Evolutionary conservation across 495 filamentous ascomycete genomes (phyloP).

Genomic region (Daldinia bambusicola): DNA sequence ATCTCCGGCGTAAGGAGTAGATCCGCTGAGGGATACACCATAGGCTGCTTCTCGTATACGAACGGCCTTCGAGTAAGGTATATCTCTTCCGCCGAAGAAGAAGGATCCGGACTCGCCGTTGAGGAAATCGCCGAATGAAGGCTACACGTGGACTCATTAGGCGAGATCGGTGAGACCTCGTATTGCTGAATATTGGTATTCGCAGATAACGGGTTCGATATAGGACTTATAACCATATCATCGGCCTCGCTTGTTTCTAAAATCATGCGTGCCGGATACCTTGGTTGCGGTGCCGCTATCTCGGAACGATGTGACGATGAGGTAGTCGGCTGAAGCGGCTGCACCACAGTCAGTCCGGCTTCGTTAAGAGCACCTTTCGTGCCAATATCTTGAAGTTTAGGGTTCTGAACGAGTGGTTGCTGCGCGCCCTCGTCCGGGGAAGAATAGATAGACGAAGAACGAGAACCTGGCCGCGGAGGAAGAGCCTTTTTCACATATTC

Average conservation of each 20-base stretch:
- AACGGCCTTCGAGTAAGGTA: neutral
- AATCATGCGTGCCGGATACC: constrained; percentile 20
- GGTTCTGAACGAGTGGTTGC: neutral
- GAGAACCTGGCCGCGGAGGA: constrained; percentile 28
- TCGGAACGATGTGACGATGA: neutral
- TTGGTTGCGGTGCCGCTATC: constrained; percentile 30
- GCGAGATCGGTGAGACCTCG: constrained; percentile 38
- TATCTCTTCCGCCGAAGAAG: constrained; percentile 2
- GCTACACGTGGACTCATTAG: constrained; percentile 14
- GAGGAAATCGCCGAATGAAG: constrained; percentile 15
- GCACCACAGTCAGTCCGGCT: constrained; percentile 16
- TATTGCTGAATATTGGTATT: constrained; percentile 11
- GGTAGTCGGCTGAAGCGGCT: constrained; percentile 8
- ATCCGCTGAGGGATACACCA: constrained; percentile 13
- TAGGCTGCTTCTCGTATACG: constrained; percentile 1
- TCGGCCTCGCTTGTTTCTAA: constrained; percentile 5
- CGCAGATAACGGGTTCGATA: constrained; percentile 19
- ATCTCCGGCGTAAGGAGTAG: neutral
- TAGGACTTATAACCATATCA: constrained; percentile 26
- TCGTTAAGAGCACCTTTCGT: constrained; percentile 12
- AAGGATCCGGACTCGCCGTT: constrained; percentile 10
- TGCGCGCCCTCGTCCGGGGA: constrained; percentile 1
- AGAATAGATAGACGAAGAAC: constrained; percentile 14
- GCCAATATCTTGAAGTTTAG: neutral
- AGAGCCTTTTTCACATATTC: constrained; percentile 38